Percentiles rank a stretch among this genome's conserved stretches.
These are phyloP conservation scores for Penstemon eatonii DNA, from an alignment of 257 asterid genomes.

Conservation along the genomic window DNA sequence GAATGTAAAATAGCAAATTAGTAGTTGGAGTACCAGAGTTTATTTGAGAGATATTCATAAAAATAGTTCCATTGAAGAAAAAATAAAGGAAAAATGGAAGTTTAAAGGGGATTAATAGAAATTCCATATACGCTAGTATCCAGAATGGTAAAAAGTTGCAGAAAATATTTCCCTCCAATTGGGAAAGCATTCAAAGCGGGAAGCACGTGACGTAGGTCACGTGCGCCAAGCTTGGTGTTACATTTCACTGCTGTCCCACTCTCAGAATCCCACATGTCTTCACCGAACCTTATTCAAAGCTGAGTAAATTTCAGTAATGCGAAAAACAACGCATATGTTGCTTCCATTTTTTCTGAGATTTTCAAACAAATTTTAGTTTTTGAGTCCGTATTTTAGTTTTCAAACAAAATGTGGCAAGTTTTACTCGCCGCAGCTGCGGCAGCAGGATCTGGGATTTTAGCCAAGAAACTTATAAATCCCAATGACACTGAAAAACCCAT, in stretches of 20 bases:
- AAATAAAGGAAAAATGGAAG: too few relatives aligned
- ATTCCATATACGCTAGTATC: too few relatives aligned
- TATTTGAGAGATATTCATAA: too few relatives aligned
- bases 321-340: not conserved
- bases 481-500: slow-evolving; percentile 31
- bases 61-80: too few relatives aligned
- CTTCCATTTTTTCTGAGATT: not conserved
- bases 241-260: not conserved
- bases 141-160: too few relatives aligned
- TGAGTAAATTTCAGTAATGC: slow-evolving; percentile 25
- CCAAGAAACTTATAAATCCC: slow-evolving; percentile 53
- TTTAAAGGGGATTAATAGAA: too few relatives aligned
- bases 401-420: slow-evolving; percentile 63
- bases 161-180: not conserved
- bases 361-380: slow-evolving; percentile 1
- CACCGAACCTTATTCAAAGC: slow-evolving; percentile 29
- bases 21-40: too few relatives aligned
- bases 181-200: slow-evolving; percentile 29
- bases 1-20: too few relatives aligned
- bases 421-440: slow-evolving; percentile 67
- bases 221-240: not conserved
- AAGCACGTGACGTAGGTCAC: slow-evolving; percentile 37
- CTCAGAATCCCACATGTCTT: slow-evolving; percentile 17
- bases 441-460: slow-evolving; percentile 81
- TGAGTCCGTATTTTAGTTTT: slow-evolving; percentile 5